Base-by-base conservation (phyloP, 2,329 filamentous ascomycete species). In the Fusarium metavorans region DNA sequence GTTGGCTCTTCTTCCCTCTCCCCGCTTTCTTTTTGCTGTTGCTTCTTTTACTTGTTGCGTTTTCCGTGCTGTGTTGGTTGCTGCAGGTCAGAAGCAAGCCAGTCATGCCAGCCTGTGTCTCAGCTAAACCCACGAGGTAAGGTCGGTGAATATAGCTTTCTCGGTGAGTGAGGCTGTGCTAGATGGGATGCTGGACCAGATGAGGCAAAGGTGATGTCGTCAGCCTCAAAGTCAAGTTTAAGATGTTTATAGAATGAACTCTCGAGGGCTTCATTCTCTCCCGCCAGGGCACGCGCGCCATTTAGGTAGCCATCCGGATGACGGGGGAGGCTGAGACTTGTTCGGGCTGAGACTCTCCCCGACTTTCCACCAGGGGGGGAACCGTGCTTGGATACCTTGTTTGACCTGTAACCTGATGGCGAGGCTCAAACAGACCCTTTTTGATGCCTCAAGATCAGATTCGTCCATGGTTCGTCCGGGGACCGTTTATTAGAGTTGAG, bases 401-500 rank as follows among this genome's bases (percentile, higher is more conserved):
- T 34, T 32, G 52, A 23, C 11, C 20, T 35, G 10, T 52, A 45
- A 63, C 48, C 25, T 14, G 32, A 34, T 43, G 27, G 50, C 62
- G 32, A 61, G 52, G 58, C 66, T 67, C 41, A 35, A 50, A 58
- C 67, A 10, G 64, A 64, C 69, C 74, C 61, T 48, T 70, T 75
- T 72, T 66, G 32, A 64, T 64, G 45, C 45, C 25, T 62, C 43
- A n/a, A 66, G 34, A 52, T 35, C 41, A 45, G 64, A 45, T 35
- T 35, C 32, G 59, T 18, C 6, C 25, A 63, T 45, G 54, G 25
- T 50, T 27, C 23, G 45, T 27, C 45, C 16, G 45, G 45, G 45
- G 54, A 43, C 69, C 52, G 56, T 73, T 70, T 77, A 77, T 50
- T 50, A 50, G 70, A 76, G 76, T 77, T 78, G 76, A 23, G 64